Conservation (phyloP, 2,329 filamentous ascomycete genomes). For the Penicillium concentricum region DNA sequence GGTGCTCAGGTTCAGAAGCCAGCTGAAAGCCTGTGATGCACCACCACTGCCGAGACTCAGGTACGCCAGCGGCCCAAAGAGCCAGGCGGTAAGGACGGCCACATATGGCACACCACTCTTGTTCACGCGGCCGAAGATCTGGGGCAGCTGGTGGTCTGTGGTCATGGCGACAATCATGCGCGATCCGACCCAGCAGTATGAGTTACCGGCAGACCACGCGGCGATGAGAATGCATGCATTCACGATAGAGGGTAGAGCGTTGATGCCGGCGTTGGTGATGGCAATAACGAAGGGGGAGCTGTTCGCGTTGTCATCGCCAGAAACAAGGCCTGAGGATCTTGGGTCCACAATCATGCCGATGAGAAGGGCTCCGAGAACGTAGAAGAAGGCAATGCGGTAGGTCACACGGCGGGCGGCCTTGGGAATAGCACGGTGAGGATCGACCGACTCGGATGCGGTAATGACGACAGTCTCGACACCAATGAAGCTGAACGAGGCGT, state of each 20-base stretch:
- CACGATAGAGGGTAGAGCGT: conserved; percentile 33
- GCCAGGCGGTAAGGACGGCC: conserved; percentile 55
- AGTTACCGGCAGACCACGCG: conserved; percentile 44
- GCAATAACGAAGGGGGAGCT: conserved; percentile 40
- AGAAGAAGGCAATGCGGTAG: conserved; percentile 42
- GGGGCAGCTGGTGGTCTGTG: conserved; percentile 58
- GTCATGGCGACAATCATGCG: conserved; percentile 61
- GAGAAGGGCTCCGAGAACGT: conserved; percentile 32
- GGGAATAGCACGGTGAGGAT: conserved; percentile 41
- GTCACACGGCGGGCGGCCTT: conserved; percentile 44
- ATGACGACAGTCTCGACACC: conserved; percentile 44
- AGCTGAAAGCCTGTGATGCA: conserved; percentile 39
- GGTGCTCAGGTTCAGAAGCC: conserved; percentile 47
- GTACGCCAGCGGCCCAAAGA: conserved; percentile 45
- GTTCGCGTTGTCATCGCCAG: conserved; percentile 30
- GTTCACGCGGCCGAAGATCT: conserved; percentile 55
- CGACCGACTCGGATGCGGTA: conserved; percentile 42
- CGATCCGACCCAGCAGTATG: conserved; percentile 53
- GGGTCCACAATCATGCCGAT: conserved; percentile 33
- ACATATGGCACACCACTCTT: conserved; percentile 58
- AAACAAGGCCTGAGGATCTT: conserved; percentile 19
- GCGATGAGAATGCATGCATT: conserved; percentile 39
- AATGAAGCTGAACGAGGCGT: conserved; percentile 43
- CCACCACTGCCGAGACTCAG: conserved; percentile 40
- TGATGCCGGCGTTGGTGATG: conserved; percentile 35